Conservation (phyloP, 495 filamentous ascomycete genomes). For the Sphaerosporella brunnea region DNA sequence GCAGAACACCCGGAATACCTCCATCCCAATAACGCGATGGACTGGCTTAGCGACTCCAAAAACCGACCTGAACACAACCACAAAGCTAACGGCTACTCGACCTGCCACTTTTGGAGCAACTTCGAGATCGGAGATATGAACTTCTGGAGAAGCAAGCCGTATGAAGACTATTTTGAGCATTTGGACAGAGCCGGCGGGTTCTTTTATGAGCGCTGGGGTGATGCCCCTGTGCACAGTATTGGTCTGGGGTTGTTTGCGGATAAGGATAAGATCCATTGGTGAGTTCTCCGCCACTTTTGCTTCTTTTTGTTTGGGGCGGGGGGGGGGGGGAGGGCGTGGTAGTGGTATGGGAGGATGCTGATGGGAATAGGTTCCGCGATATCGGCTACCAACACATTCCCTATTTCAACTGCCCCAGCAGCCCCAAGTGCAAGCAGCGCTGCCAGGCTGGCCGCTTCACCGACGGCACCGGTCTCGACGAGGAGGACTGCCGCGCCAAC, state of each 20-base stretch:
- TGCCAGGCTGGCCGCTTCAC: conserved; percentile 74
- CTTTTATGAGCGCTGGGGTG: conserved; percentile 98
- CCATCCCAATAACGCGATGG: conserved; percentile 64
- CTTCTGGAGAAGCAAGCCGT: conserved; percentile 82
- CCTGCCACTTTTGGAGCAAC: conserved; percentile 99
- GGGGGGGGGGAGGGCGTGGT: no score
- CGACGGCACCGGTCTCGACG: conserved; percentile 65
- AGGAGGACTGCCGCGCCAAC: conserved; percentile 87
- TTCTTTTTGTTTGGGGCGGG: no score
- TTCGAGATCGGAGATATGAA: conserved; percentile 94
- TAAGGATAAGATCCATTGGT: conserved; percentile 85
- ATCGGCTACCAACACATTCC: conserved; percentile 98
- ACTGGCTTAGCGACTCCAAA: conserved; percentile 65
- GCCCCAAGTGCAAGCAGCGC: conserved; percentile 71
- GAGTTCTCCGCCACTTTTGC: no score
- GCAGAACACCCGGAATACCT: conserved; percentile 67
- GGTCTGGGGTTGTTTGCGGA: conserved; percentile 91
- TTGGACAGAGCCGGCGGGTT: conserved; percentile 88
- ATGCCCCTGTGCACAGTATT: conserved; percentile 93
- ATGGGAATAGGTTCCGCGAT: conserved; percentile 91
- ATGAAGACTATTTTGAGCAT: conserved; percentile 93
- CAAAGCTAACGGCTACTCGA: conserved; percentile 80
- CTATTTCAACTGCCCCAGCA: conserved; percentile 96
- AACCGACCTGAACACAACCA: conserved; percentile 62
- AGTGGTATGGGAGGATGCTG: no score